These are phyloP conservation scores for Teratosphaeria epicoccoides DNA, from an alignment of 2,329 filamentous ascomycete genomes.

Conservation along the genomic window DNA sequence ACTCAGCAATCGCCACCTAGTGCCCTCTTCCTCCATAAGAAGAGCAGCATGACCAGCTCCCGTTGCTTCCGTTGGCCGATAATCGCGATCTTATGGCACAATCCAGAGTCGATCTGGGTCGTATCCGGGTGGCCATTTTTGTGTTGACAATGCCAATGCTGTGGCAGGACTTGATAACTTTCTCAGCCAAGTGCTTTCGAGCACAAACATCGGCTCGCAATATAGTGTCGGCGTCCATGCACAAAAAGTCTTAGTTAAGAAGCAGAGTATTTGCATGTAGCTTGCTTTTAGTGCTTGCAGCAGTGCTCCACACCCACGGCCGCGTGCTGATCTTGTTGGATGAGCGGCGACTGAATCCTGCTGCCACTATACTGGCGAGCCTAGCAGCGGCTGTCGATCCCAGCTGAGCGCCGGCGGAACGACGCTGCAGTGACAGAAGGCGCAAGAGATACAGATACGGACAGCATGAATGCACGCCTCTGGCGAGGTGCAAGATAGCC, in stretches of 20 bases:
- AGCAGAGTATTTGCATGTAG: too few species aligned
- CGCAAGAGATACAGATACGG: too few species aligned
- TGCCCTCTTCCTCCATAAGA: not conserved
- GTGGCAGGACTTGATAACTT: not conserved
- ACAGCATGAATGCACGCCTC: too few species aligned
- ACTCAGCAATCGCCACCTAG: not conserved
- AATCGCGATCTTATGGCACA: not conserved
- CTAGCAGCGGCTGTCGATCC: too few species aligned
- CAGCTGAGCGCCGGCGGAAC: too few species aligned
- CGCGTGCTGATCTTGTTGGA: not conserved
- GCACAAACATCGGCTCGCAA: not conserved
- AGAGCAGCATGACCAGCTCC: not conserved
- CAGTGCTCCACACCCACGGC: not conserved
- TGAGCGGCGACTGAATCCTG: not conserved
- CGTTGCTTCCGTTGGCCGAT: not conserved
- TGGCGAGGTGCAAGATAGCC: too few species aligned
- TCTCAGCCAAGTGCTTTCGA: not conserved
- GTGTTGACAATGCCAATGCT: not conserved
- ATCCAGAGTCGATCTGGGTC: not conserved
- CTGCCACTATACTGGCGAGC: not conserved
- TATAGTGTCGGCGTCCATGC: not conserved
- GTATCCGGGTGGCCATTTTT: not conserved
- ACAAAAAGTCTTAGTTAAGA: too few species aligned
- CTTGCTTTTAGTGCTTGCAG: not conserved
- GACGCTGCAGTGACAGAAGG: too few species aligned